Evolutionary conservation across 2,329 filamentous ascomycete genomes (phyloP), one percentile per base, ranked within the genome.

Genomic region (Metarhizium rileyi): DNA sequence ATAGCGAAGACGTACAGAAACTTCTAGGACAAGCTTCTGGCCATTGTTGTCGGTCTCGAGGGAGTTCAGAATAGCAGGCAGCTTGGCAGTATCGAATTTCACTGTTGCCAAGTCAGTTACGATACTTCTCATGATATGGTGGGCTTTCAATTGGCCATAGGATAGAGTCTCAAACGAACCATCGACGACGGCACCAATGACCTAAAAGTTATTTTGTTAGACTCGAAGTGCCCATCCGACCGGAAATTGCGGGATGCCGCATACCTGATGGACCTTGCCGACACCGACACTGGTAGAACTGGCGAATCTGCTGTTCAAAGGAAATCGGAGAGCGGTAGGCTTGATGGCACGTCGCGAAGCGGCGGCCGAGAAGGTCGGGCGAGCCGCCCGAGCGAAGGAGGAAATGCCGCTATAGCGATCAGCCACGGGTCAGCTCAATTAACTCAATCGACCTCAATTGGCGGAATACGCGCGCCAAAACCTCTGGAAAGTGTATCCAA

Each of bases 121-220:
- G 22, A 35, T 25, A 18, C 18, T 42, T 48, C 28, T 36, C 26
- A 43, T 22, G 20, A 9, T 20, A 26, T 35, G 25, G 26, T 9
- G 23, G n/a, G n/a, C 25, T 2, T 27, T 40, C 4, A 5, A 23
- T n/a, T 23, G 30, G 23, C 40, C 18, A 5, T 40, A 22, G 28
- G 18, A 43, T n/a, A 42, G 43, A 30, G 12, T 42, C 30, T 47
- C 63, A 57, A 47, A 80, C 87, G 77, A 79, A 95, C 89, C 90
- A 77, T 97, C 93, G 66, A 97, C 93, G 71, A 97, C 90, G 78
- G 93, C 91, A 87, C 93, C 90, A 77, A 96, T 96, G 73, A 96
- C 90, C 77, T 90, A 76, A 81, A 67, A 83, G 77, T 79, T 84
- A 67, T 58, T 55, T 58, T 55, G 63, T 71, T 63, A 70, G 65